Conservation (phyloP, 495 filamentous ascomycete species). For the Penicillium malachiteum region DNA sequence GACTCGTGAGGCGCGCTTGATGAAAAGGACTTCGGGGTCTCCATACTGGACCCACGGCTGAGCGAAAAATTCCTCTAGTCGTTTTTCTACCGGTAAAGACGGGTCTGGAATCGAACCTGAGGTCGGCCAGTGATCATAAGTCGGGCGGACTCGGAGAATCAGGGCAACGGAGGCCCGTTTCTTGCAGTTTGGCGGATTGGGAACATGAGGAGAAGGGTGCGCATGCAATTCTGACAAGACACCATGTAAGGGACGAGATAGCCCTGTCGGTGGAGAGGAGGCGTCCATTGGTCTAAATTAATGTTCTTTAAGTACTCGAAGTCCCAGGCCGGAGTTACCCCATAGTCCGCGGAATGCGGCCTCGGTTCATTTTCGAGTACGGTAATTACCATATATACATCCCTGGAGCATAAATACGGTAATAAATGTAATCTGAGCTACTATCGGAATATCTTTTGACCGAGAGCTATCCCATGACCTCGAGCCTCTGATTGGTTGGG, state of each 20-base stretch:
- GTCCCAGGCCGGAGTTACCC: background rate
- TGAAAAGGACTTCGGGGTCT: constrained; percentile 74
- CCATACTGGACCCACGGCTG: constrained; percentile 71
- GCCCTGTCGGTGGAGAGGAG: constrained; percentile 6
- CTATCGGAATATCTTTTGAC: background rate
- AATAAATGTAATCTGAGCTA: background rate
- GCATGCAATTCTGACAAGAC: constrained; percentile 52
- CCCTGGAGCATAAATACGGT: background rate
- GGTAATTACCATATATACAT: background rate
- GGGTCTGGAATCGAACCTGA: constrained; percentile 22
- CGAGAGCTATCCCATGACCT: background rate
- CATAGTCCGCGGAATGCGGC: background rate
- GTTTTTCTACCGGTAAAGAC: constrained; percentile 36
- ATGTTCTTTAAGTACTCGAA: background rate
- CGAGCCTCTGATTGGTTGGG: constrained; percentile 5
- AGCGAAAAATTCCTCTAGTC: constrained; percentile 61
- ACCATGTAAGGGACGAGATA: constrained; percentile 36
- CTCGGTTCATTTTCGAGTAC: background rate
- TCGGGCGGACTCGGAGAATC: constrained; percentile 66
- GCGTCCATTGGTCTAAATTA: constrained; percentile 9
- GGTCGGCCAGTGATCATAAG: constrained; percentile 55
- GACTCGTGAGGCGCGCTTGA: constrained; percentile 68
- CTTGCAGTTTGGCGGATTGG: constrained; percentile 59
- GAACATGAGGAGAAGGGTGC: constrained; percentile 60
- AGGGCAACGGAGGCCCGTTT: constrained; percentile 74